These are phyloP conservation scores for Antarctomyces pellizariae DNA, from an alignment of 495 filamentous ascomycete species.

Conservation along the genomic window DNA sequence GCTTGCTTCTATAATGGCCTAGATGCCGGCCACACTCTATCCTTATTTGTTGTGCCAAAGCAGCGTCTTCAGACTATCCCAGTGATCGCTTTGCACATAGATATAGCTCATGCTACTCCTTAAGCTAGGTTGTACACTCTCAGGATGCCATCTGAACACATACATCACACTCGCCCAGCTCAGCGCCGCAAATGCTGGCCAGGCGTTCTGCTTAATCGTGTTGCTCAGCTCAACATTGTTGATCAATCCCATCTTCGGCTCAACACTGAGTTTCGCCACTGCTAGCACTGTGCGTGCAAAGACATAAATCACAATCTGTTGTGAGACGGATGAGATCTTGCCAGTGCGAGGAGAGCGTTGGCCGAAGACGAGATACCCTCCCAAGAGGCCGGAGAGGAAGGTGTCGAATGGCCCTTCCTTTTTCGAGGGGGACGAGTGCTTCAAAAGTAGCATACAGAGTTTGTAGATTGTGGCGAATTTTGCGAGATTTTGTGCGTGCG, in stretches of 20 bases:
- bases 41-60: constrained; percentile 62
- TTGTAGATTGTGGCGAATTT: constrained; percentile 86
- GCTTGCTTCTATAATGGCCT: too few relatives aligned
- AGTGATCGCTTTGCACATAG: constrained; percentile 62
- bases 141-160: constrained; percentile 76
- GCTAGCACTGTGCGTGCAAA: constrained; percentile 79
- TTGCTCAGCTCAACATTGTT: constrained; percentile 14
- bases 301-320: constrained; percentile 97
- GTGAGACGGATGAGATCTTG: constrained; percentile 57
- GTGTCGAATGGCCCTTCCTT: constrained; percentile 50
- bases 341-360: constrained; percentile 28
- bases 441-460: constrained; percentile 43
- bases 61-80: constrained; percentile 61
- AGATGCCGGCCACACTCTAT: too few relatives aligned
- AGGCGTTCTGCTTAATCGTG: constrained; percentile 41
- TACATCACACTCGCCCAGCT: constrained; percentile 94
- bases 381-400: constrained; percentile 76
- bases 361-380: constrained; percentile 86
- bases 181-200: constrained; percentile 71
- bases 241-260: constrained; percentile 26
- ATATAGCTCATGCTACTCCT: constrained; percentile 97
- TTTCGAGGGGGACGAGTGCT: constrained; percentile 32
- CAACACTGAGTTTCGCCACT: constrained; percentile 56
- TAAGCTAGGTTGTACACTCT: constrained; percentile 70
- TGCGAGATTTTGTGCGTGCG: constrained; percentile 78